Evolutionary conservation across 805 yeast species (phyloP), one percentile per base, ranked within the genome.

Genomic region (Lachancea cidri): DNA sequence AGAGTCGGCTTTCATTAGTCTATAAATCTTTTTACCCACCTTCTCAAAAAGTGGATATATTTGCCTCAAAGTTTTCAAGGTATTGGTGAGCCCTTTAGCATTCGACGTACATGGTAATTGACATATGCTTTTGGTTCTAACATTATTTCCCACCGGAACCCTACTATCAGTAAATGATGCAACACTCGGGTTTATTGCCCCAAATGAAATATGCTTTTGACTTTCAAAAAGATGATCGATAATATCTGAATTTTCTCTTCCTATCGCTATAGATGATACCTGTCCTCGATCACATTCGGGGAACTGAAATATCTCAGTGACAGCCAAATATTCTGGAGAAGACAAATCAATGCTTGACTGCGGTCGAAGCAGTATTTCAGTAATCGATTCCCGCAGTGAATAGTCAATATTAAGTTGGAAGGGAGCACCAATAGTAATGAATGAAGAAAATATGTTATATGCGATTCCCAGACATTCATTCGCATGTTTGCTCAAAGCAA

Each of bases 1-100:
- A 5, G 93, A 83, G 62, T 86, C 94, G 27, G 60, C 70, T 49
- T 81, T 83, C 83, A 86, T 78, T 60, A 86, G 61, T 32, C 68
- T 63, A 49, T 72, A 73, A 38, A 83, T 70, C 34, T 73, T 73
- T 8, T 50, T 38, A n/a, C 70, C 66, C 5, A 83, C 74, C 16
- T 65, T 64, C n/a, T 69, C 70, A 38, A 76, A 74, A 13, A 75
- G 60, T 1, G 72, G 73, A 20, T 52, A 64, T 8, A 75, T 50
- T 25, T 60, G 55, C 29, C 64, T 62, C 29, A 77, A 45, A 5
- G 70, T 48, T 5, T 49, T 50, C 38, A 74, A 44, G 6, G 71
- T 62, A 38, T 38, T 25, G 8, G 44, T n/a, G 14, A 41, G 27
- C 16, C 16, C 11, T 22, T 22, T 7, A 22, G 11, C 27, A 22